Percentiles rank a stretch among this genome's conserved stretches.
phyloP scores from a whole-genome alignment of 768 basidiomycete species.

The Tylopilus vinaceipallidus region DNA sequence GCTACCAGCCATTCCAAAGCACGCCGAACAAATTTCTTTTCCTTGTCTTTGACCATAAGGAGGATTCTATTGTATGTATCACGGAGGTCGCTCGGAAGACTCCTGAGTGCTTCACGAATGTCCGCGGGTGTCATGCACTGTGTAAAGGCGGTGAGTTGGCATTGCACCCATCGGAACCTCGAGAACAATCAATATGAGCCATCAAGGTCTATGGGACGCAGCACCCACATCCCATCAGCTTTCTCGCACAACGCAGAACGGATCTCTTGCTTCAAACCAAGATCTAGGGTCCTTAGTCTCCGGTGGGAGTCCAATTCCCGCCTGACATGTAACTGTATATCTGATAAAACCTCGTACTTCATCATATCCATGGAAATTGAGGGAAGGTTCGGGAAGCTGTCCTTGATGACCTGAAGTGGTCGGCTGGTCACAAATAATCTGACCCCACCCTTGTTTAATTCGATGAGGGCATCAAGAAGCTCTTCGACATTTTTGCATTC shows the following conservation, averaged over 20 bases:
- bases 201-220: too few relatives aligned
- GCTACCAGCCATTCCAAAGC: constrained; percentile 5
- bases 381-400: neutral
- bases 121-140: neutral
- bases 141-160: constrained; percentile 2
- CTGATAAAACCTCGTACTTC: neutral
- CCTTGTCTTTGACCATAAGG: neutral
- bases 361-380: constrained; percentile 3
- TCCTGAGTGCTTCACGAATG: neutral
- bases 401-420: constrained; percentile 5
- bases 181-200: too few relatives aligned
- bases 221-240: constrained; percentile 13
- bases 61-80: constrained; percentile 3
- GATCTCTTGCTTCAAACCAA: constrained; percentile 5
- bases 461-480: neutral
- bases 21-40: neutral
- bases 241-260: neutral
- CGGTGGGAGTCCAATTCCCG: constrained; percentile 4
- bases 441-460: neutral
- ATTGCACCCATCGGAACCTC: constrained; percentile 13
- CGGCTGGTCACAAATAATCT: constrained; percentile 9
- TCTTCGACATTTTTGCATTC: constrained; percentile 8
- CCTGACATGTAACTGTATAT: constrained; percentile 3
- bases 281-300: neutral
- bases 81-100: constrained; percentile 3